These are phyloP conservation scores for Sphaerulina vaccinii DNA, from an alignment of 2,329 filamentous ascomycete species.

Conservation along the genomic window DNA sequence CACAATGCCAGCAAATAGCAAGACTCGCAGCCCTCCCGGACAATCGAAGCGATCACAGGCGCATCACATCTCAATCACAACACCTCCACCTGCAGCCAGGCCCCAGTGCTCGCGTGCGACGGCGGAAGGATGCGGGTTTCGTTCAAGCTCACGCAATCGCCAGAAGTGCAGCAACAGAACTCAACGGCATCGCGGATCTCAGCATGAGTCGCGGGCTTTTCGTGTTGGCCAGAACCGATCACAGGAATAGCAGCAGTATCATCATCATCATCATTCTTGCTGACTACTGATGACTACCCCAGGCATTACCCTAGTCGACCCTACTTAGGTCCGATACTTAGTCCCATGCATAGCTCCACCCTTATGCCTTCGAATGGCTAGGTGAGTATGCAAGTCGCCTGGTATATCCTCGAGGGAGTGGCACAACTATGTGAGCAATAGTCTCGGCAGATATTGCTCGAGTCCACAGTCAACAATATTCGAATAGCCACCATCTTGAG, in stretches of 20 bases:
- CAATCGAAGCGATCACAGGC: background rate
- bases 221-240: background rate
- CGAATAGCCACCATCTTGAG: too few species aligned
- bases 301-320: background rate
- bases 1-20: conserved; percentile 8
- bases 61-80: background rate
- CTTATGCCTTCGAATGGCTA: background rate
- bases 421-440: too few species aligned
- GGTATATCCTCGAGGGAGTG: background rate
- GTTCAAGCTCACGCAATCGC: background rate
- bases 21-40: background rate
- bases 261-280: background rate
- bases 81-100: background rate
- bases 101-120: background rate
- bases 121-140: background rate
- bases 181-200: background rate
- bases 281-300: background rate
- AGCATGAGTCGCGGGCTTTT: background rate
- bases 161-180: conserved; percentile 1
- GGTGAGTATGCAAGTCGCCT: background rate
- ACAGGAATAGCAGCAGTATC: background rate
- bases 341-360: background rate
- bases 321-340: background rate
- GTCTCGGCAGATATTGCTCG: too few species aligned
- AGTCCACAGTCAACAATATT: too few species aligned